These are phyloP conservation scores for Mucor velutinosus DNA, from an alignment of 371 early-diverging fungal species.

Conservation along the genomic window DNA sequence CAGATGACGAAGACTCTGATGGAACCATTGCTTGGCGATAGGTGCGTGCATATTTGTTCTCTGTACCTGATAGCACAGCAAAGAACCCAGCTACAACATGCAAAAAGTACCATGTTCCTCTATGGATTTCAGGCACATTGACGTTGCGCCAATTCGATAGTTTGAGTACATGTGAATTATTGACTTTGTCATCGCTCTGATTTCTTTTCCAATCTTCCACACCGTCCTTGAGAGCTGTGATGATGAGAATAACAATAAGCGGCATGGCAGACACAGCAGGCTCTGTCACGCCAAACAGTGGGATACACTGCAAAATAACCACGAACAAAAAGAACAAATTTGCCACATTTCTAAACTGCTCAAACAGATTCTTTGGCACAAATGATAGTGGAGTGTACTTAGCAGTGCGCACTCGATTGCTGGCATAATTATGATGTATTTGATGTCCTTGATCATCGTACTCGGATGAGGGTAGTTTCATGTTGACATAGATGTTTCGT, in stretches of 20 bases:
- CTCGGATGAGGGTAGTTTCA: conserved; percentile 34
- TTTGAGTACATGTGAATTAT: conserved; percentile 61
- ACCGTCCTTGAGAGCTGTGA: conserved; percentile 88
- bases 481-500: conserved; percentile 49
- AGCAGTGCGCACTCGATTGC: conserved; percentile 78
- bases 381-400: conserved; percentile 88
- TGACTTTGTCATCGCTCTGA: conserved; percentile 70
- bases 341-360: conserved; percentile 86
- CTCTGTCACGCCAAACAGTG: conserved; percentile 76
- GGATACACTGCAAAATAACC: conserved; percentile 74
- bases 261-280: conserved; percentile 85
- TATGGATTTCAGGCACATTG: conserved; percentile 39
- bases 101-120: conserved; percentile 46
- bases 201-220: conserved; percentile 84
- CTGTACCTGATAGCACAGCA: conserved; percentile 30
- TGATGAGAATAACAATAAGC: conserved; percentile 73
- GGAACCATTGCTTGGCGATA: conserved; percentile 20
- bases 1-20: not conserved
- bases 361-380: conserved; percentile 84
- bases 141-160: conserved; percentile 62
- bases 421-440: conserved; percentile 28
- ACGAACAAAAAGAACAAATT: conserved; percentile 95
- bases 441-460: conserved; percentile 33
- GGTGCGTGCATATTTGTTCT: conserved; percentile 27
- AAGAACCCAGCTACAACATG: conserved; percentile 34